A percentile compares a stretch with the other conserved stretches of the same genome.
phyloP scores from a whole-genome alignment of 805 yeast species.

The Myxozyma mucilagina region DNA sequence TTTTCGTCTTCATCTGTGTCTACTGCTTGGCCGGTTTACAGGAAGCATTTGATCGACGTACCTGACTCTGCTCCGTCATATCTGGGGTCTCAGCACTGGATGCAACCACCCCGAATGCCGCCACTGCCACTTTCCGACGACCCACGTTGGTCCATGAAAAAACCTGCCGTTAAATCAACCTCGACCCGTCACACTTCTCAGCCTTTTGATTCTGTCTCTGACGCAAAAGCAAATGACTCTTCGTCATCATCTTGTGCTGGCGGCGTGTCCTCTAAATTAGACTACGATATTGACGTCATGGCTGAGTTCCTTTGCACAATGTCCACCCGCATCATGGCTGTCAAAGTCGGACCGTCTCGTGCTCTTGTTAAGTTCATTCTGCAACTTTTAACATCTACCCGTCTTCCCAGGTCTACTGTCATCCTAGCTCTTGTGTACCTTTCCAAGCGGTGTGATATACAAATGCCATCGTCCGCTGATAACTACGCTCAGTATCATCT shows the following conservation, averaged over 20 bases:
- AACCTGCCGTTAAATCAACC: too few species aligned
- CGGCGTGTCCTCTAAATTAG: conserved; percentile 75
- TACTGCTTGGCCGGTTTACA: too few species aligned
- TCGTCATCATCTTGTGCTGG: conserved; percentile 46
- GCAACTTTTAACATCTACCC: conserved; percentile 78
- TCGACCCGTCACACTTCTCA: not conserved
- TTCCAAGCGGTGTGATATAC: conserved; percentile 54
- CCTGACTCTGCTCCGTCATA: too few species aligned
- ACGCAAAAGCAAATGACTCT: not conserved
- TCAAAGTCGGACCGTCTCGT: conserved; percentile 42
- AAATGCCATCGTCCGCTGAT: conserved; percentile 35
- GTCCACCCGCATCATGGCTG: conserved; percentile 54
- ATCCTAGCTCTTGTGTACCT: conserved; percentile 77
- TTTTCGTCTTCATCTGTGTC: too few species aligned
- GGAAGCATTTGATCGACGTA: too few species aligned
- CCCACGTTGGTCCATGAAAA: too few species aligned
- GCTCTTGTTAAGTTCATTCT: conserved; percentile 60
- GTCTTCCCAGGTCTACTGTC: conserved; percentile 83
- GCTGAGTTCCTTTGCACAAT: conserved; percentile 76
- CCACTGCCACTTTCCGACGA: too few species aligned
- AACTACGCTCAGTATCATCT: conserved; percentile 47
- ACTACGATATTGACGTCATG: conserved; percentile 78
- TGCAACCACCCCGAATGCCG: too few species aligned
- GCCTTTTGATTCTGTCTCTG: not conserved
- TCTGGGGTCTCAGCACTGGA: too few species aligned